Evolutionary conservation across 2,329 filamentous ascomycete species (phyloP).

Genomic region (Cytospora leucostoma): DNA sequence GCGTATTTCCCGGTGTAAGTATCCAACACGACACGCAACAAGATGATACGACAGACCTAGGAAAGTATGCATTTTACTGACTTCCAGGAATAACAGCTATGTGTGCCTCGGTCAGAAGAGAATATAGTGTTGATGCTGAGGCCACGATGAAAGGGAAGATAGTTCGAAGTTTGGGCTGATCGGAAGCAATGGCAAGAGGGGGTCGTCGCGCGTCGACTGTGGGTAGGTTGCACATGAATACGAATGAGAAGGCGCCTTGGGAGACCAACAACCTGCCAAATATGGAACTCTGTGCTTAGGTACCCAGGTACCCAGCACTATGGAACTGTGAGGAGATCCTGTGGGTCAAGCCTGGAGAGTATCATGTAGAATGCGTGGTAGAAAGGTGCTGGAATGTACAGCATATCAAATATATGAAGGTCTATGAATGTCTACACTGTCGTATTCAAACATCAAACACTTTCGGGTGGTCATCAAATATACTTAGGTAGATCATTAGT

Average conservation of each 20-base stretch:
- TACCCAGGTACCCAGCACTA: neutral
- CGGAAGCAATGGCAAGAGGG: too few species aligned
- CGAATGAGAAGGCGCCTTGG: neutral
- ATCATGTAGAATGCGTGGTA: too few species aligned
- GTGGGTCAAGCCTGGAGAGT: too few species aligned
- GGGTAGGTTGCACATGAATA: neutral
- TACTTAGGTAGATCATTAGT: too few species aligned
- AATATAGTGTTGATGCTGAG: constrained; percentile 29
- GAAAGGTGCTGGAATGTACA: too few species aligned
- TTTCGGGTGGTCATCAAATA: too few species aligned
- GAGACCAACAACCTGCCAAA: neutral
- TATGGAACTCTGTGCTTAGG: neutral
- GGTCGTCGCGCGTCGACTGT: neutral
- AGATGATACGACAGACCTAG: neutral
- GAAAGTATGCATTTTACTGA: neutral
- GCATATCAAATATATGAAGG: too few species aligned
- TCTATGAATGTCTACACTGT: too few species aligned
- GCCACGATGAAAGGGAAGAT: neutral
- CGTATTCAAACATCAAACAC: too few species aligned
- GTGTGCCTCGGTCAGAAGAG: constrained; percentile 65
- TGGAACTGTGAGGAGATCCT: neutral
- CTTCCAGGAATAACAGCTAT: constrained; percentile 46
- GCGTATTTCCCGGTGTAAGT: constrained; percentile 64
- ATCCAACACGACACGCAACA: neutral
- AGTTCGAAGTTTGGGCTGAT: neutral